Conservation (phyloP, 2,329 filamentous ascomycete genomes). For the Cladobotryum mycophilum region DNA sequence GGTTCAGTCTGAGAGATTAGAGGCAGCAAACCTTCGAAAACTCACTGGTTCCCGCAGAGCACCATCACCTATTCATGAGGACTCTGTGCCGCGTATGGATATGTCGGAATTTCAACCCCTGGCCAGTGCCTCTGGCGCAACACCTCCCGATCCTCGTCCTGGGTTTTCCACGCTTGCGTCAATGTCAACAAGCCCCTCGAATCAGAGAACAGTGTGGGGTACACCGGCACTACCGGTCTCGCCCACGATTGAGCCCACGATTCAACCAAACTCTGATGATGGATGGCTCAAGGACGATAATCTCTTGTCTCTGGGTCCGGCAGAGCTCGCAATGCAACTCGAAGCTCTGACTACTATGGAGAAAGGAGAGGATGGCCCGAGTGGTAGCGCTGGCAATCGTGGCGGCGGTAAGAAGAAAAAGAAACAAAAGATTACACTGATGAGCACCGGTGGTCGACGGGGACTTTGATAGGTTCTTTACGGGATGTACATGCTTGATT, state of each 20-base stretch:
- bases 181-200: constrained; percentile 74
- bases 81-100: constrained; percentile 36
- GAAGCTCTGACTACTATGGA: constrained; percentile 44
- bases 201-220: constrained; percentile 84
- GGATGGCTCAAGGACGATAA: constrained; percentile 83
- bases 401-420: constrained; percentile 57
- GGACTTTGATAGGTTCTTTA: constrained; percentile 27
- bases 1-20: constrained; percentile 71
- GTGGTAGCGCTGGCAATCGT: constrained; percentile 8
- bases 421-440: constrained; percentile 65
- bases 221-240: constrained; percentile 62
- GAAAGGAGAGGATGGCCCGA: constrained; percentile 13
- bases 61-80: constrained; percentile 34
- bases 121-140: constrained; percentile 41
- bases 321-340: constrained; percentile 55
- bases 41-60: constrained; percentile 33
- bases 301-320: constrained; percentile 48
- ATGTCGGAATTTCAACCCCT: constrained; percentile 62
- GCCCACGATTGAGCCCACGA: constrained; percentile 42
- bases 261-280: constrained; percentile 48
- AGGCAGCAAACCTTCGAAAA: constrained; percentile 62
- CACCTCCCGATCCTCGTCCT: constrained; percentile 50
- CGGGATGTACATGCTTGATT: not conserved
- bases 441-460: constrained; percentile 58
- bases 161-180: constrained; percentile 66